These are phyloP conservation scores for Nicotiana sylvestris DNA, from an alignment of 257 asterid genomes.

Conservation along the genomic window DNA sequence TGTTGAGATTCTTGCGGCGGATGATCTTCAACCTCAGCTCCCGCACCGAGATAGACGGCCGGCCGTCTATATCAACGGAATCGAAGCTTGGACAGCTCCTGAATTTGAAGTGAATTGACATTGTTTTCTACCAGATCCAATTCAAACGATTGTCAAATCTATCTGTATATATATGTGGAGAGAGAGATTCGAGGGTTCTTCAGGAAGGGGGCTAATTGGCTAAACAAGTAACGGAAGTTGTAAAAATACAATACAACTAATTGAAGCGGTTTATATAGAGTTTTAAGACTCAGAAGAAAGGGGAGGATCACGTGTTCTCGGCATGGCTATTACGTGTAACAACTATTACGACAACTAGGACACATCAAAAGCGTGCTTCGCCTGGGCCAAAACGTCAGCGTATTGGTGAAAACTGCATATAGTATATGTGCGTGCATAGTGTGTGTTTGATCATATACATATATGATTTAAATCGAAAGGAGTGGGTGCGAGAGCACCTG, in stretches of 20 bases:
- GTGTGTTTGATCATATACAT: background rate
- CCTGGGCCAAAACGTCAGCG: background rate
- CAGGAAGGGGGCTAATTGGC: background rate
- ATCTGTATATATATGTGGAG: background rate
- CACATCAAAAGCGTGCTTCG: background rate
- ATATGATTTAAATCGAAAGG: too few species aligned
- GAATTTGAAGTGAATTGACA: constrained; percentile 84
- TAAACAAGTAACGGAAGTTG: background rate
- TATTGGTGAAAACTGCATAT: background rate
- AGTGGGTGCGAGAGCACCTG: too few species aligned
- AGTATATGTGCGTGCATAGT: background rate
- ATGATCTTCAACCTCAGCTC: constrained; percentile 53
- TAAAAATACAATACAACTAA: background rate
- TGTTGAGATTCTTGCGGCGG: constrained; percentile 38
- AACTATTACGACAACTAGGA: background rate
- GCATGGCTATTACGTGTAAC: background rate
- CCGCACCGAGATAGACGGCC: constrained; percentile 46
- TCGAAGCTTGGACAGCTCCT: constrained; percentile 65
- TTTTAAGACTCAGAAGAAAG: background rate
- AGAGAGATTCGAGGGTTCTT: background rate
- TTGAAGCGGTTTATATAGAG: background rate
- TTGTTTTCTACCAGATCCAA: constrained; percentile 17
- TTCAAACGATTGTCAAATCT: background rate
- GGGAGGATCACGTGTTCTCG: background rate
- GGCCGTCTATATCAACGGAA: constrained; percentile 52